A percentile compares a stretch with the other conserved stretches of the same genome.
Evolutionary conservation across 2,329 filamentous ascomycete species (phyloP).

Genomic region (Pyrenochaeta sp.): DNA sequence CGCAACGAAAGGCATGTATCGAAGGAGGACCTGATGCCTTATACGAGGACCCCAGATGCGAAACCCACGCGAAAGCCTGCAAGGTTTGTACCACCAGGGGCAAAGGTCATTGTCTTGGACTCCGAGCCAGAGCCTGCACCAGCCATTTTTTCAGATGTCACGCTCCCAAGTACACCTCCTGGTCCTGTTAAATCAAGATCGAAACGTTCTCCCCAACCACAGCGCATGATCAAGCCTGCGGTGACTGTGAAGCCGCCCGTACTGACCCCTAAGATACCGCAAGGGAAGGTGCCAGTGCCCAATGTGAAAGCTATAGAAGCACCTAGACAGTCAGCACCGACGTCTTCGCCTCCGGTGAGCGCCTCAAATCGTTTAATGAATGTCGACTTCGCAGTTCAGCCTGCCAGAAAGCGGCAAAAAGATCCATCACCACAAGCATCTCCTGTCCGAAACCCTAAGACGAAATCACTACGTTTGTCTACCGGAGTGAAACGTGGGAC

Average conservation of each 20-base stretch:
- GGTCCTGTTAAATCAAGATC: conserved; percentile 3
- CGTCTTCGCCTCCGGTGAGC: conserved; percentile 50
- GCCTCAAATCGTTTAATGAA: conserved; percentile 48
- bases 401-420: conserved; percentile 11
- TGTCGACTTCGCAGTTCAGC: conserved; percentile 38
- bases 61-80: conserved; percentile 23
- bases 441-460: conserved; percentile 32
- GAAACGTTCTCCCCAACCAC: conserved; percentile 1
- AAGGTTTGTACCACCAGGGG: conserved; percentile 29
- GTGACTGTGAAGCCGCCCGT: conserved; percentile 6
- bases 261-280: conserved; percentile 33
- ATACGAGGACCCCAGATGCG: conserved; percentile 36
- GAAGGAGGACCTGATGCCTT: conserved; percentile 26
- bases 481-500: conserved; percentile 52
- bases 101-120: conserved; percentile 47
- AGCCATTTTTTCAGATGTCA: conserved; percentile 31
- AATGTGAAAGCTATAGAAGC: conserved; percentile 31
- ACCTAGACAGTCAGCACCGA: conserved; percentile 32
- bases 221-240: conserved; percentile 8
- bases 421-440: conserved; percentile 20
- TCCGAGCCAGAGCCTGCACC: conserved; percentile 42
- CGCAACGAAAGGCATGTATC: conserved; percentile 16
- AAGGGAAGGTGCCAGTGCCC: conserved; percentile 36
- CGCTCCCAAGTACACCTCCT: conserved; percentile 33
- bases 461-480: conserved; percentile 51